Evolutionary conservation across 306 rosid species (phyloP), one percentile per base, ranked within the genome.

Genomic region (Clitoria ternatea): DNA sequence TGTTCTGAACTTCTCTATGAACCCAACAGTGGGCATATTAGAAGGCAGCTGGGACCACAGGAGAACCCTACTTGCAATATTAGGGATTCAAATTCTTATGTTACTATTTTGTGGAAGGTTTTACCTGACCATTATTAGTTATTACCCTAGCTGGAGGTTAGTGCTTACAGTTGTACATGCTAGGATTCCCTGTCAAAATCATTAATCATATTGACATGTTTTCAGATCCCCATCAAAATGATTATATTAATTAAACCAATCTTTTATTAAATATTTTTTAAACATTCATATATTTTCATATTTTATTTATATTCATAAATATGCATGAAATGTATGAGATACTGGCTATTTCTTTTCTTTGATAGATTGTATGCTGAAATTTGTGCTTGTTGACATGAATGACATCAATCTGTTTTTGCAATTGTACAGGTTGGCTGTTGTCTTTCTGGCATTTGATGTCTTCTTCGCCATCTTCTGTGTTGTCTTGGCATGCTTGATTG

Each of bases 401-500:
- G 67, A 39, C 47, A 67, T 40, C 40, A 26, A 73, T 75, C 62
- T 77, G 73, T 77, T 81, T 37, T 77, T 65, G 55, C 72, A 8
- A 56, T 75, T 77, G 24, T 86, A 81, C 96, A 95, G 99, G 99
- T 75, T 91, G 89, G 80, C 97, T 19, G 99, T 91, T 56, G 82
- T 95, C 69, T 95, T 95, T 85, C 90, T 95, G 87, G 96, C 96
- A 61, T 91, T 95, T 74, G 99, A 95, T 55, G 97, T 95, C 64
- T 86, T 91, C 79, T 95, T 95, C 83, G 97, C 99, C 74, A 82
- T 95, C 82, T 95, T 95, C 64, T 95, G 99, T 82, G 91, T 95
- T 80, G 91, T 95, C 72, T 83, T 95, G 92, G 99, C 99, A 52
- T 95, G 95, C 86, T 83, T 95, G 83, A 95, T 95, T 20, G 99